Evolutionary conservation across 768 basidiomycete species (phyloP).

Genomic region (Boletus patriciae): DNA sequence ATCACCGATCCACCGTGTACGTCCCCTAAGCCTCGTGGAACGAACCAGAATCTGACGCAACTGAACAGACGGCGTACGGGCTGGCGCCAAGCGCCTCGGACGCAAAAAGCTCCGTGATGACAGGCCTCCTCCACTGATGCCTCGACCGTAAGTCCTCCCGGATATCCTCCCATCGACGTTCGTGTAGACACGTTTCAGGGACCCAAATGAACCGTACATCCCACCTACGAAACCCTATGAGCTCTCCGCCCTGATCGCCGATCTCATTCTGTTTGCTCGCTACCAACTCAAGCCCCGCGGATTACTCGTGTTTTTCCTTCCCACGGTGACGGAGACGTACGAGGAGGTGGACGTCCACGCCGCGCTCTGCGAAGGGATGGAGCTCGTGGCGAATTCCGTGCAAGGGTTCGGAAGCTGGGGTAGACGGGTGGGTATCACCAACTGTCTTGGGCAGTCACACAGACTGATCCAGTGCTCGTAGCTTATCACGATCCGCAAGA

Average conservation of each 20-base stretch:
- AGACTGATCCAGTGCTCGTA: slow-evolving; percentile 32
- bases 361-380: slow-evolving; percentile 85
- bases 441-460: neutral
- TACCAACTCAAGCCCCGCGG: slow-evolving; percentile 84
- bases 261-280: slow-evolving; percentile 79
- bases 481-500: slow-evolving; percentile 91
- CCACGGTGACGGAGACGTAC: slow-evolving; percentile 90
- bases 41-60: neutral
- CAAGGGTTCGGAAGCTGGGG: slow-evolving; percentile 98
- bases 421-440: slow-evolving; percentile 60
- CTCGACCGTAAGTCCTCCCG: slow-evolving; percentile 43
- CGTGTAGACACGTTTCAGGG: slow-evolving; percentile 4
- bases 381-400: slow-evolving; percentile 80
- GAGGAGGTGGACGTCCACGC: slow-evolving; percentile 79
- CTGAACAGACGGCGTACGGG: slow-evolving; percentile 82
- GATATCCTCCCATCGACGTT: neutral
- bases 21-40: slow-evolving; percentile 26
- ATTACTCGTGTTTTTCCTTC: slow-evolving; percentile 92
- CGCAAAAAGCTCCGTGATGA: slow-evolving; percentile 50
- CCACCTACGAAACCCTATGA: slow-evolving; percentile 94
- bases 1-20: slow-evolving; percentile 92
- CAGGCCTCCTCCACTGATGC: slow-evolving; percentile 30
- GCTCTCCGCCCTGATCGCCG: slow-evolving; percentile 74
- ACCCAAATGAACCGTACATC: slow-evolving; percentile 68
- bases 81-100: slow-evolving; percentile 81